Conservation (phyloP, 768 basidiomycete genomes). For the Hygrophoropsis aurantiaca region DNA sequence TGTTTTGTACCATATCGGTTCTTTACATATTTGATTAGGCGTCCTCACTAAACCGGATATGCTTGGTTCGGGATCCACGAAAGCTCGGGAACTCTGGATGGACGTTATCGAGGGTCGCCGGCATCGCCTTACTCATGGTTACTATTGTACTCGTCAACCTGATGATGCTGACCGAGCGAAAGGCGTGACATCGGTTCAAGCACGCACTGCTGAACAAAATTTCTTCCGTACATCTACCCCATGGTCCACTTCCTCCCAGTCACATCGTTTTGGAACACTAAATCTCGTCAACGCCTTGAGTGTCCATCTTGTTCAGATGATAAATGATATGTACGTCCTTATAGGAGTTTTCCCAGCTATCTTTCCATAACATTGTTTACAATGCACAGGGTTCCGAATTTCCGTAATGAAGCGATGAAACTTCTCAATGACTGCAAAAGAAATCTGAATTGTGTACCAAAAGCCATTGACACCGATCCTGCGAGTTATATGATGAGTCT, state of each 20-base stretch:
- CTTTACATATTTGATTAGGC: constrained; percentile 27
- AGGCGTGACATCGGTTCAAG: constrained; percentile 27
- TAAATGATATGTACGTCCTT: constrained; percentile 25
- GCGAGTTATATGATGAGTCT: constrained; percentile 36
- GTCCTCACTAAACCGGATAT: constrained; percentile 59
- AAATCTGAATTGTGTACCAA: constrained; percentile 29
- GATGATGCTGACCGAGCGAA: constrained; percentile 34
- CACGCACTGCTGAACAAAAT: constrained; percentile 32
- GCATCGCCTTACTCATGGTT: constrained; percentile 40
- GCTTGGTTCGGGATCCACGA: constrained; percentile 35
- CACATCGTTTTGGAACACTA: constrained; percentile 34
- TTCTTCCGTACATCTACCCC: constrained; percentile 37
- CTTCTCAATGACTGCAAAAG: constrained; percentile 24
- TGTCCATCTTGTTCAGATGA: constrained; percentile 34
- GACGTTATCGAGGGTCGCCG: constrained; percentile 40
- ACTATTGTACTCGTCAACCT: constrained; percentile 45
- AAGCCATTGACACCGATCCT: constrained; percentile 32
- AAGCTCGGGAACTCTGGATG: constrained; percentile 40
- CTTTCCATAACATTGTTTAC: not conserved
- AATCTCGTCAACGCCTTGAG: constrained; percentile 36
- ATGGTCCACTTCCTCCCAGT: constrained; percentile 31
- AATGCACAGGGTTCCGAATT: constrained; percentile 30
- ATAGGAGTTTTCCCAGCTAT: not conserved
- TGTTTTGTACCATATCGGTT: too few relatives aligned
- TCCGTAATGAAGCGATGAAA: constrained; percentile 23